Evolutionary conservation across 23 red algal species (phyloP).

Genomic region (Pyropia yezoensis): DNA sequence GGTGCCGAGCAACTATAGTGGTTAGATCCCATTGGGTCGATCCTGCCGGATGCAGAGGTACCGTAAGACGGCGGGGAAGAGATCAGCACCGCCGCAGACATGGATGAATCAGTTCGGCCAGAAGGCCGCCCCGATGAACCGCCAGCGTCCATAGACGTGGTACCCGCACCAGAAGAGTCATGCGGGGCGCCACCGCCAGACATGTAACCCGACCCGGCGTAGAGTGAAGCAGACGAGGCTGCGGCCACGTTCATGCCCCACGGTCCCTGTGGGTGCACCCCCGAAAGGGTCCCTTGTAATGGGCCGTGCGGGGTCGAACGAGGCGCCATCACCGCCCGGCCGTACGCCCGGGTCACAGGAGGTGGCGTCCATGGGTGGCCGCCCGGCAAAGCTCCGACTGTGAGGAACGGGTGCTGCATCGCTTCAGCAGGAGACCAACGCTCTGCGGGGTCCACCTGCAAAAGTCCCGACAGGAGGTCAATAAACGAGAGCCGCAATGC

Average conservation of each 20-base stretch:
- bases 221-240: slow-evolving; percentile 12
- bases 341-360: slow-evolving; percentile 6
- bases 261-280: too few relatives aligned
- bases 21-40: too few relatives aligned
- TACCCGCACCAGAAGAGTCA: too few relatives aligned
- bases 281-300: too few relatives aligned
- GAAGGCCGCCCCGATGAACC: too few relatives aligned
- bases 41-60: too few relatives aligned
- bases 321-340: slow-evolving; percentile 23
- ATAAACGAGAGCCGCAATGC: slow-evolving; percentile 53
- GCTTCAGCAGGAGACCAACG: slow-evolving; percentile 85
- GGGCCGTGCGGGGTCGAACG: slow-evolving; percentile 5
- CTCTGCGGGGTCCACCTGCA: slow-evolving; percentile 64
- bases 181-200: slow-evolving; percentile 2
- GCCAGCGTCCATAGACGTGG: too few relatives aligned
- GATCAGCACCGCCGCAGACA: too few relatives aligned
- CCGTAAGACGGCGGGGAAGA: too few relatives aligned
- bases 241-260: background rate
- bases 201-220: slow-evolving; percentile 33
- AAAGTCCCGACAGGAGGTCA: slow-evolving; percentile 60
- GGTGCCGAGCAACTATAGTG: too few relatives aligned
- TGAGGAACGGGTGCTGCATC: slow-evolving; percentile 77
- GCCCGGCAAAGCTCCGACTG: slow-evolving; percentile 17
- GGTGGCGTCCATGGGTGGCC: slow-evolving; percentile 56
- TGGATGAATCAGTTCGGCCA: too few relatives aligned